Percentiles rank a stretch among this genome's conserved stretches.
phyloP scores from a whole-genome alignment of 148 eudicot genomes.

The Diospyros kaki region DNA sequence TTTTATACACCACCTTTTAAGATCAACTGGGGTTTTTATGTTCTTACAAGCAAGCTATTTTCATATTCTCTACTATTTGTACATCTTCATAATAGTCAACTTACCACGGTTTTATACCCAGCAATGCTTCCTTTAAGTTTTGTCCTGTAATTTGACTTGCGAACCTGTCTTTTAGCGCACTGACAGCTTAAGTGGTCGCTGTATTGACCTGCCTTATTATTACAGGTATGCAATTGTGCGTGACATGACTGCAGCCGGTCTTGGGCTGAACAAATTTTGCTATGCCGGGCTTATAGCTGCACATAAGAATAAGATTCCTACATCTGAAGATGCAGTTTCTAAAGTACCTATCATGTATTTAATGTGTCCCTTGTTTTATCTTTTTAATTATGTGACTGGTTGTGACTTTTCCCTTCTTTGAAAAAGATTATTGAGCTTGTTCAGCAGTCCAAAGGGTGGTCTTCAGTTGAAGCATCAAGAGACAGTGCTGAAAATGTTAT shows the following conservation, averaged over 20 bases:
- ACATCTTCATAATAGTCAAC: neutral
- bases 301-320: slow-evolving; percentile 64
- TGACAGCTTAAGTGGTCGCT: slow-evolving; percentile 2
- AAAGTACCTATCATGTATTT: slow-evolving; percentile 41
- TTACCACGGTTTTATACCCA: neutral
- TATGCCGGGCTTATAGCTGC: slow-evolving; percentile 92
- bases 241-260: slow-evolving; percentile 98
- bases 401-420: slow-evolving; percentile 15
- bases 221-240: slow-evolving; percentile 84
- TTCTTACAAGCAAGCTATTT: neutral
- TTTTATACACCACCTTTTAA: neutral
- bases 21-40: neutral
- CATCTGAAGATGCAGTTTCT: slow-evolving; percentile 49
- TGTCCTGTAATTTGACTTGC: neutral
- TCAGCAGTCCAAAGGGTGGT: slow-evolving; percentile 97
- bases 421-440: slow-evolving; percentile 86
- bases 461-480: slow-evolving; percentile 46
- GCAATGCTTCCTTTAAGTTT: neutral
- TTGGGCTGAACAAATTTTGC: slow-evolving; percentile 90
- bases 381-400: neutral
- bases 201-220: slow-evolving; percentile 13
- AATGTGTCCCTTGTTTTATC: neutral
- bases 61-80: neutral
- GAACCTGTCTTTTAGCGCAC: neutral
- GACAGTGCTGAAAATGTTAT: slow-evolving; percentile 63